Conservation (phyloP, 148 eudicot genomes). For the Camellia lanceoleosa region DNA sequence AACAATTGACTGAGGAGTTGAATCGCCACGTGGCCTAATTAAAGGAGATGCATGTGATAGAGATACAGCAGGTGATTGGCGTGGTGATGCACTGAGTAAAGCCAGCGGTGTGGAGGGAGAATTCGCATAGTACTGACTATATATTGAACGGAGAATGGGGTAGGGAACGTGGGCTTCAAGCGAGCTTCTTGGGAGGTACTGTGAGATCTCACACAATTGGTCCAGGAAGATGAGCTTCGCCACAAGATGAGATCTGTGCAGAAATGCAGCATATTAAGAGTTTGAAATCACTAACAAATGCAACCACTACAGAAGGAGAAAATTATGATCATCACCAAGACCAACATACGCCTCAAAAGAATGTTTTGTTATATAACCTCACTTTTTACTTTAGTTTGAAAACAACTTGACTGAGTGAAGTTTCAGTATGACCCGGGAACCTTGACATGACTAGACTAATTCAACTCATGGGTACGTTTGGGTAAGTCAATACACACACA, state of each 20-base stretch:
- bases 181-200: conserved; percentile 79
- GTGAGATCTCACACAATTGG: conserved; percentile 83
- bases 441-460: too few species aligned
- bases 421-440: too few species aligned
- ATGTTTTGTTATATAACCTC: not conserved
- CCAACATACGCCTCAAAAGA: not conserved
- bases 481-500: not conserved
- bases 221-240: conserved; percentile 89
- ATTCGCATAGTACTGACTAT: conserved; percentile 75
- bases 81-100: conserved; percentile 58
- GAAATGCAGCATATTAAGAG: conserved; percentile 13
- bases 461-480: too few species aligned
- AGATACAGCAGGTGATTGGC: conserved; percentile 75
- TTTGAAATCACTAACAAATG: not conserved
- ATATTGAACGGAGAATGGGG: conserved; percentile 77
- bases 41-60: conserved; percentile 76
- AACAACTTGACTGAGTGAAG: too few species aligned
- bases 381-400: not conserved
- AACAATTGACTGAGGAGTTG: conserved; percentile 41
- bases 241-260: conserved; percentile 69
- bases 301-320: not conserved
- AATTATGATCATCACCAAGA: not conserved
- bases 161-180: conserved; percentile 78
- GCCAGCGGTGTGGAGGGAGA: conserved; percentile 60
- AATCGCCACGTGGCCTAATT: conserved; percentile 46